phyloP scores from a whole-genome alignment of 495 filamentous ascomycete species.

The Glarea lozoyensis region DNA sequence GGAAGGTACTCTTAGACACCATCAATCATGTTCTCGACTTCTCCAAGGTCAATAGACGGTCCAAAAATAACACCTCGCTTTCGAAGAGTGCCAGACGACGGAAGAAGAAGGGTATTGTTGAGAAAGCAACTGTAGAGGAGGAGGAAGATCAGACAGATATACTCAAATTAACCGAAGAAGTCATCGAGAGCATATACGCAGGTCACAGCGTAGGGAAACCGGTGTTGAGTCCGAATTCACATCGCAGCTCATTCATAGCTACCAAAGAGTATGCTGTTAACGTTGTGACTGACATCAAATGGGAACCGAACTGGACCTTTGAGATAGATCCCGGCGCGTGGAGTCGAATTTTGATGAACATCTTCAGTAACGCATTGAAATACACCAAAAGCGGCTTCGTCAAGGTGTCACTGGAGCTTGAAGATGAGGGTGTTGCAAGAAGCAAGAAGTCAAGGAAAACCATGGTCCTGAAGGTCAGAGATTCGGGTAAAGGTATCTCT shows the following conservation, averaged over 20 bases:
- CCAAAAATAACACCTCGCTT: constrained; percentile 12
- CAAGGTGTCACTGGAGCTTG: constrained; percentile 10
- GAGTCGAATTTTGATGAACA: constrained; percentile 36
- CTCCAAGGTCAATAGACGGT: constrained; percentile 45
- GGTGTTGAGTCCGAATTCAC: constrained; percentile 21
- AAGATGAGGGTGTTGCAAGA: constrained; percentile 2
- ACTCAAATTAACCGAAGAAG: constrained; percentile 29
- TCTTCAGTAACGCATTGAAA: constrained; percentile 38
- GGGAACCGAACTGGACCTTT: constrained; percentile 24
- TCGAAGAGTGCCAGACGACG: constrained; percentile 13
- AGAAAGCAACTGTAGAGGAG: constrained; percentile 7
- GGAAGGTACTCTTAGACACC: constrained; percentile 67
- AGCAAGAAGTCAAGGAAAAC: constrained; percentile 5
- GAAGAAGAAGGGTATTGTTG: constrained; percentile 2
- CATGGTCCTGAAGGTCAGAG: constrained; percentile 21
- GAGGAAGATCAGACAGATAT: constrained; percentile 23
- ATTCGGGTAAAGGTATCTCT: constrained; percentile 47
- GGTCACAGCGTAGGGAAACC: constrained; percentile 21
- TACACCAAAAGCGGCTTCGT: constrained; percentile 22
- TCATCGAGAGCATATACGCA: constrained; percentile 35
- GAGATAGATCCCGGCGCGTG: constrained; percentile 33
- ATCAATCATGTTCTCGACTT: constrained; percentile 68
- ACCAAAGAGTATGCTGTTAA: constrained; percentile 16
- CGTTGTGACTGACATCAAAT: constrained; percentile 28
- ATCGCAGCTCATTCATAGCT: constrained; percentile 12